Evolutionary conservation across 1,139 yeast genomes (phyloP).

Genomic region (Saccharomyces uvarum): DNA sequence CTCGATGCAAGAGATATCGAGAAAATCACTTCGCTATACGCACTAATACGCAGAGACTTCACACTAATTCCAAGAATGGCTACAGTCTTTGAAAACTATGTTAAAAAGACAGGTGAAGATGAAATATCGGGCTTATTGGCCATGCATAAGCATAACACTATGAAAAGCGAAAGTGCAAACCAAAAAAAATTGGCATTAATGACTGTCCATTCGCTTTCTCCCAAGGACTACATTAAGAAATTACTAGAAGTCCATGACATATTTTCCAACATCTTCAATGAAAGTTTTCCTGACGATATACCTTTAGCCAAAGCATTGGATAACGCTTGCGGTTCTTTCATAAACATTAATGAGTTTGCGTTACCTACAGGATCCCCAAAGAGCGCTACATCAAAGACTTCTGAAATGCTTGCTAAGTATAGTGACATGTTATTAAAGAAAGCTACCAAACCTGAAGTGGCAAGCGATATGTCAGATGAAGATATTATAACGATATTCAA

Average conservation of each 20-base stretch:
- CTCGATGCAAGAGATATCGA: slow-evolving; percentile 69
- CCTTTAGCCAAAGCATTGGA: slow-evolving; percentile 83
- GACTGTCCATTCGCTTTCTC: slow-evolving; percentile 31
- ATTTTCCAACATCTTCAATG: slow-evolving; percentile 47
- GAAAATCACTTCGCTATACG: slow-evolving; percentile 75
- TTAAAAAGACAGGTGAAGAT: slow-evolving; percentile 40
- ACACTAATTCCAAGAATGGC: slow-evolving; percentile 60
- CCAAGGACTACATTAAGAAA: slow-evolving; percentile 73
- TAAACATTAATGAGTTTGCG: slow-evolving; percentile 78
- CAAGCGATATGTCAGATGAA: slow-evolving; percentile 62
- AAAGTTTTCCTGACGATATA: slow-evolving; percentile 71
- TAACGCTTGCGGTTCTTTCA: slow-evolving; percentile 77
- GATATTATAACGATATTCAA: slow-evolving; percentile 83
- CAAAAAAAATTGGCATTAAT: slow-evolving; percentile 18
- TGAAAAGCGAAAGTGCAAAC: slow-evolving; percentile 10
- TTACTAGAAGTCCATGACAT: slow-evolving; percentile 55
- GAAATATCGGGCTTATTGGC: slow-evolving; percentile 24
- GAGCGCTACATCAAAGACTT: slow-evolving; percentile 59
- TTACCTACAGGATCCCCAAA: slow-evolving; percentile 46
- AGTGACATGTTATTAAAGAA: slow-evolving; percentile 78
- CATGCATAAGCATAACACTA: slow-evolving; percentile 17
- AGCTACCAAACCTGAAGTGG: slow-evolving; percentile 57
- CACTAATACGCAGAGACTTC: slow-evolving; percentile 52
- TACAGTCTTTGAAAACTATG: slow-evolving; percentile 61
- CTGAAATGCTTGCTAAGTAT: slow-evolving; percentile 85